These are phyloP conservation scores for Neurospora discreta DNA, from an alignment of 495 filamentous ascomycete species.

Conservation along the genomic window DNA sequence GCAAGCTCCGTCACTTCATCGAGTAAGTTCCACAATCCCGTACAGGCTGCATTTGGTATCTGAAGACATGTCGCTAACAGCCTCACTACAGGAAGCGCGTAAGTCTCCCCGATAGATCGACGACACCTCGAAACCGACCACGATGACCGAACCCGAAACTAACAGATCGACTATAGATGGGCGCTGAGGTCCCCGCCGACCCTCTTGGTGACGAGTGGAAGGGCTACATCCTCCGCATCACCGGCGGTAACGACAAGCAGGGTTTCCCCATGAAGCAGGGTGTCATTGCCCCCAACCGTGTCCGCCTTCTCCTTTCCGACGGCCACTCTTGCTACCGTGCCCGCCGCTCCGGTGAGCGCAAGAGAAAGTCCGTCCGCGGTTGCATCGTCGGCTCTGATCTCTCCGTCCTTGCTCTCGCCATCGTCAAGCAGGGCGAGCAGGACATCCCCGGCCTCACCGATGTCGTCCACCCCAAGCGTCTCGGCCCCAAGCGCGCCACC, in stretches of 20 bases:
- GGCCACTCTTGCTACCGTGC: constrained; percentile 97
- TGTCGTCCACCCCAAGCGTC: constrained; percentile 90
- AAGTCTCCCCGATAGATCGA: constrained; percentile 9
- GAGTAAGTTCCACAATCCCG: constrained; percentile 35
- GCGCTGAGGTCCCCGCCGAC: constrained; percentile 88
- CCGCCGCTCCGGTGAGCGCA: constrained; percentile 93
- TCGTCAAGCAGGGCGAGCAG: constrained; percentile 93
- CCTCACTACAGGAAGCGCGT: constrained; percentile 23
- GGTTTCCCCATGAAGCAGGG: constrained; percentile 99
- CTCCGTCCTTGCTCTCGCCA: constrained; percentile 78
- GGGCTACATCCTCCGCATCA: constrained; percentile 97
- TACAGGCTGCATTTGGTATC: neutral
- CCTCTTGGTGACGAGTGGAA: constrained; percentile 96
- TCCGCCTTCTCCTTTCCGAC: constrained; percentile 82
- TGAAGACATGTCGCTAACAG: constrained; percentile 3
- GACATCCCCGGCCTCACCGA: constrained; percentile 95
- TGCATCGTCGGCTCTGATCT: constrained; percentile 96
- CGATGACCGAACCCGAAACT: neutral
- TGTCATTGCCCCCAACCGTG: constrained; percentile 96
- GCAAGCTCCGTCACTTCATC: constrained; percentile 51
- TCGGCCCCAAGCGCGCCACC: constrained; percentile 97
- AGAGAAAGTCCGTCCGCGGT: constrained; percentile 95
- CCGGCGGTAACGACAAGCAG: constrained; percentile 99
- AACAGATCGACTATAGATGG: constrained; percentile 51
- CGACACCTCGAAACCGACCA: constrained; percentile 19